Conservation (phyloP, 306 rosid species). For the Sophora flavescens region DNA sequence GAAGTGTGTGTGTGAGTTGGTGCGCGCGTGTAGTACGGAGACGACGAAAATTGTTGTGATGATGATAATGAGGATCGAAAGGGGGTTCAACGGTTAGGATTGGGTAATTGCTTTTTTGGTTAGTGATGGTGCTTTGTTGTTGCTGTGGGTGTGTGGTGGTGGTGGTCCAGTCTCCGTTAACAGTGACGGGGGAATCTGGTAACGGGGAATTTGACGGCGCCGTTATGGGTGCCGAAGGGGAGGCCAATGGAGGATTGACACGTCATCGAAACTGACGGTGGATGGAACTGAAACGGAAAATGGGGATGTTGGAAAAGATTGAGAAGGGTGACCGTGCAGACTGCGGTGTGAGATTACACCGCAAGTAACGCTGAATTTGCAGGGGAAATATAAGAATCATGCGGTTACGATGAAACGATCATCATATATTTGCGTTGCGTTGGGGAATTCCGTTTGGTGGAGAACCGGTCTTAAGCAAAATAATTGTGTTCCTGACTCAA, state of each 20-base stretch:
- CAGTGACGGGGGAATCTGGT: constrained; percentile 73
- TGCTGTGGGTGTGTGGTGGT: constrained; percentile 17
- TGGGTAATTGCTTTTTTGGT: constrained; percentile 50
- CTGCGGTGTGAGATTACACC: constrained; percentile 25
- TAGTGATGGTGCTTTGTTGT: constrained; percentile 44
- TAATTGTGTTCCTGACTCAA: constrained; percentile 44
- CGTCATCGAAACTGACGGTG: constrained; percentile 41
- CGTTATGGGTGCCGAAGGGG: constrained; percentile 70
- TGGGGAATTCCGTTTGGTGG: constrained; percentile 60
- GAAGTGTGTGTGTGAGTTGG: constrained; percentile 36
- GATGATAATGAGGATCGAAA: constrained; percentile 48
- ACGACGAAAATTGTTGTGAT: constrained; percentile 46
- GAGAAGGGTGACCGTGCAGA: neutral
- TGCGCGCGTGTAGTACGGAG: constrained; percentile 53
- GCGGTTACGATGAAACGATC: constrained; percentile 36
- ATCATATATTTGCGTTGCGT: constrained; percentile 41
- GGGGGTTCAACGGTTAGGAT: constrained; percentile 62
- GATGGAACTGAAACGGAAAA: constrained; percentile 10
- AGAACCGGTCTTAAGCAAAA: constrained; percentile 57
- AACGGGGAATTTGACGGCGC: constrained; percentile 96
- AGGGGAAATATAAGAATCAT: constrained; percentile 28
- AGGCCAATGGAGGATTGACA: constrained; percentile 44
- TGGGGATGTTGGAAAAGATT: constrained; percentile 12
- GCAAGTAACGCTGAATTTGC: constrained; percentile 26
- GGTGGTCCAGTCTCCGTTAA: constrained; percentile 77